phyloP scores from a whole-genome alignment of 345 rosid genomes.

The Orychophragmus violaceus region DNA sequence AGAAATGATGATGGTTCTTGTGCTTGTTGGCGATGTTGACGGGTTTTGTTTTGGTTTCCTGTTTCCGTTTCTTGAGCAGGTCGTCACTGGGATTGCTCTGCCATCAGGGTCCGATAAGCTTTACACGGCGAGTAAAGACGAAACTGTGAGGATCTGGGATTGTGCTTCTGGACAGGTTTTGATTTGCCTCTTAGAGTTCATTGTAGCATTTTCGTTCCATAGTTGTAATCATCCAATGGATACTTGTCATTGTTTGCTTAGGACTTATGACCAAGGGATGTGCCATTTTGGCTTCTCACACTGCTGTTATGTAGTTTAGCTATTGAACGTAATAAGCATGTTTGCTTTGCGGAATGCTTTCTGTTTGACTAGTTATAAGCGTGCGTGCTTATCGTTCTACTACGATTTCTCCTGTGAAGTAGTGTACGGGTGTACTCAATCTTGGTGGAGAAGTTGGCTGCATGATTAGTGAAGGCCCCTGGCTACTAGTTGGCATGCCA shows the following conservation, averaged over 20 bases:
- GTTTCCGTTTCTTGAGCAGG: slow-evolving; percentile 39
- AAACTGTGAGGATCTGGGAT: slow-evolving; percentile 82
- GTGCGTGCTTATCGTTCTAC: neutral
- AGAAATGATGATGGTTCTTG: neutral
- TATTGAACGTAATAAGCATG: neutral
- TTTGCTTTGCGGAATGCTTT: neutral
- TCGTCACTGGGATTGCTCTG: slow-evolving; percentile 77
- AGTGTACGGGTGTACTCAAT: slow-evolving; percentile 64
- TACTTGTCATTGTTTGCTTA: neutral
- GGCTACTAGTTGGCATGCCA: slow-evolving; percentile 88
- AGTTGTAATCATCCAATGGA: neutral
- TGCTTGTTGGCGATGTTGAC: slow-evolving; percentile 8
- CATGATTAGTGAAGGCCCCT: slow-evolving; percentile 96
- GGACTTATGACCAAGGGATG: neutral
- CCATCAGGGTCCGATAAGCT: slow-evolving; percentile 84
- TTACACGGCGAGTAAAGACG: slow-evolving; percentile 82
- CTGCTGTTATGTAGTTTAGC: neutral
- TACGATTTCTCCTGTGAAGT: slow-evolving; percentile 1
- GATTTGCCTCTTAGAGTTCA: neutral
- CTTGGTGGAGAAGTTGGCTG: slow-evolving; percentile 88
- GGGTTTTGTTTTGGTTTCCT: neutral
- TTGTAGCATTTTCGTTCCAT: too few relatives aligned
- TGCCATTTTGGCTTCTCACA: neutral
- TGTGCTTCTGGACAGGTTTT: slow-evolving; percentile 87
- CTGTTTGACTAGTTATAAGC: neutral